Evolutionary conservation across 768 basidiomycete species (phyloP).

Genomic region (Boletus pseudo-olivaceus): DNA sequence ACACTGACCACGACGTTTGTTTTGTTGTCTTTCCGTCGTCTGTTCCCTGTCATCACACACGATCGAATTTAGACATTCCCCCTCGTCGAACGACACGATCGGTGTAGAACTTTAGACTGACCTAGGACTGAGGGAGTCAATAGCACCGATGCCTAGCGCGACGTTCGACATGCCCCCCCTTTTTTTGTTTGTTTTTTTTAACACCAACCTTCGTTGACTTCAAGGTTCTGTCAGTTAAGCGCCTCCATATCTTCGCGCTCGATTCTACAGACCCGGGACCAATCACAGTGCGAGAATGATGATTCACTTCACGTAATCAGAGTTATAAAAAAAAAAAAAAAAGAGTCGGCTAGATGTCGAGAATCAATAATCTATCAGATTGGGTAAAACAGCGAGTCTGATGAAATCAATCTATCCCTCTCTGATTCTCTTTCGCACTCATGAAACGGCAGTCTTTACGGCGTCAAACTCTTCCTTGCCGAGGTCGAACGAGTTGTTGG

Average conservation of each 20-base stretch:
- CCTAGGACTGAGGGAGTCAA: slow-evolving; percentile 4
- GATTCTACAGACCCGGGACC: slow-evolving; percentile 10
- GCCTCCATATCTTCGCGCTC: slow-evolving; percentile 5
- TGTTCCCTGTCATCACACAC: slow-evolving; percentile 2
- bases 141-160: background rate
- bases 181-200: slow-evolving; percentile 18
- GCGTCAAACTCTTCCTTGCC: slow-evolving; percentile 24
- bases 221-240: slow-evolving; percentile 14
- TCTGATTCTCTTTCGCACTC: slow-evolving; percentile 12
- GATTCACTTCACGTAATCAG: slow-evolving; percentile 24
- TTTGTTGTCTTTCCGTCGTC: slow-evolving; percentile 8
- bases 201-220: background rate
- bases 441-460: slow-evolving; percentile 21
- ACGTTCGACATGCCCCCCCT: slow-evolving; percentile 11
- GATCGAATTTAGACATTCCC: background rate
- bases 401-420: slow-evolving; percentile 13
- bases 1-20: slow-evolving; percentile 10
- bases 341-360: slow-evolving; percentile 26
- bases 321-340: slow-evolving; percentile 23
- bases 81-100: background rate
- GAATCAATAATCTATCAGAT: slow-evolving; percentile 14
- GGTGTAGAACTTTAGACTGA: slow-evolving; percentile 3
- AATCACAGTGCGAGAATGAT: slow-evolving; percentile 15
- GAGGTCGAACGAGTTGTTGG: slow-evolving; percentile 28
- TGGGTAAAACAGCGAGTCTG: slow-evolving; percentile 8